These are phyloP conservation scores for Eutrema salsugineum DNA, from an alignment of 441 rosid genomes.

Conservation along the genomic window DNA sequence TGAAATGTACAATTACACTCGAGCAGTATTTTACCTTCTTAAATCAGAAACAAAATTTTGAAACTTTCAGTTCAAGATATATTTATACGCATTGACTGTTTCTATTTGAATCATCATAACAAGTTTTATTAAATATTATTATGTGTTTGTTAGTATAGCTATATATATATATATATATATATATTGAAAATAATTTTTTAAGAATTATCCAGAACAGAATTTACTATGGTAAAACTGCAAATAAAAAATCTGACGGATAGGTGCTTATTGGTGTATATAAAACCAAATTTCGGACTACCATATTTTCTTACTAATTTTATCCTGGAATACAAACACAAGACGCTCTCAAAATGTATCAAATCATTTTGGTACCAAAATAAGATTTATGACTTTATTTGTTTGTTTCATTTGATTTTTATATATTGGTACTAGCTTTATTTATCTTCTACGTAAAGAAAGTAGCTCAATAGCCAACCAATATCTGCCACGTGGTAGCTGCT, in stretches of 20 bases:
- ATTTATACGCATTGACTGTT: not conserved
- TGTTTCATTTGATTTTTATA: constrained; percentile 16
- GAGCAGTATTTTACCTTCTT: too few species aligned
- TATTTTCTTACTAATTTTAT: not conserved
- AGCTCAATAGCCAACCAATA: not conserved
- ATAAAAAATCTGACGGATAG: not conserved
- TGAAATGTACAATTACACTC: not conserved
- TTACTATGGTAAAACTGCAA: not conserved
- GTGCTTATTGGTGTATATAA: not conserved
- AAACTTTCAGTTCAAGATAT: not conserved
- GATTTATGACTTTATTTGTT: constrained; percentile 7
- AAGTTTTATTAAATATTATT: not conserved
- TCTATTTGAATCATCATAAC: not conserved
- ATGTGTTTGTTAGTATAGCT: not conserved
- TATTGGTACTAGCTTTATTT: constrained; percentile 30
- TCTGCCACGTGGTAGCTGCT: not conserved
- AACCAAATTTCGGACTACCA: not conserved
- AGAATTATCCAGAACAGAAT: not conserved
- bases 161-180: too few species aligned
- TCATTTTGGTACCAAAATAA: constrained; percentile 30
- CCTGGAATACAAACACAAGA: not conserved
- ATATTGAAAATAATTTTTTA: not conserved
- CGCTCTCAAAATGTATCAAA: constrained; percentile 17
- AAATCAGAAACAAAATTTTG: not conserved
- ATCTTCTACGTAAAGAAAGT: constrained; percentile 36